phyloP scores from a whole-genome alignment of 352 stramenopile species.

The Globisporangium carolinianum region DNA sequence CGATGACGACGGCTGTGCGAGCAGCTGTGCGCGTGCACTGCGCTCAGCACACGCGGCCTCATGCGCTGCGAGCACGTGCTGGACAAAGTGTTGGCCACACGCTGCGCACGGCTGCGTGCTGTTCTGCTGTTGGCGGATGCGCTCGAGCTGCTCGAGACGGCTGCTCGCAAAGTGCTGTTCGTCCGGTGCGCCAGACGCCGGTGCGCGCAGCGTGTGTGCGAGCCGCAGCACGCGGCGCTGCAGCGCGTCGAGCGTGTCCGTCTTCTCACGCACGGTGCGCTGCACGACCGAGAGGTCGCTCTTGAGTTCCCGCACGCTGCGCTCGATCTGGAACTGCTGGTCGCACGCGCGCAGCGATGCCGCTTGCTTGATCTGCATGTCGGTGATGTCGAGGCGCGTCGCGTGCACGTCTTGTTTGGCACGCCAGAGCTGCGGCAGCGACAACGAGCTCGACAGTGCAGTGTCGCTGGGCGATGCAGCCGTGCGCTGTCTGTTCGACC shows the following conservation, averaged over 20 bases:
- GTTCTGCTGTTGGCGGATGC: constrained; percentile 28
- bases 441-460: constrained; percentile 1
- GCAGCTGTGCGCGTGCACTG: background rate
- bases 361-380: constrained; percentile 35
- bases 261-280: constrained; percentile 36
- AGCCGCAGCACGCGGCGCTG: constrained; percentile 39
- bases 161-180: constrained; percentile 39
- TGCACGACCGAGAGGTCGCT: constrained; percentile 32
- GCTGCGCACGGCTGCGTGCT: constrained; percentile 17
- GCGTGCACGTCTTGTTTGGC: constrained; percentile 37
- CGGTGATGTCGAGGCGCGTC: constrained; percentile 48
- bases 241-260: constrained; percentile 36
- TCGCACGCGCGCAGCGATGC: constrained; percentile 37
- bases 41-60: constrained; percentile 3
- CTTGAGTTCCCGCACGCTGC: constrained; percentile 37
- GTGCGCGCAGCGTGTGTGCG: constrained; percentile 24
- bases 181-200: constrained; percentile 14
- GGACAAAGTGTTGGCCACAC: constrained; percentile 31
- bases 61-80: constrained; percentile 22
- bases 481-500: background rate
- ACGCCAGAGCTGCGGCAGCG: constrained; percentile 28
- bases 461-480: too few species aligned
- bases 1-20: background rate
- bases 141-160: constrained; percentile 28
- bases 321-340: constrained; percentile 51